phyloP scores from a whole-genome alignment of 768 basidiomycete species.

The Sarcomyxa edulis region DNA sequence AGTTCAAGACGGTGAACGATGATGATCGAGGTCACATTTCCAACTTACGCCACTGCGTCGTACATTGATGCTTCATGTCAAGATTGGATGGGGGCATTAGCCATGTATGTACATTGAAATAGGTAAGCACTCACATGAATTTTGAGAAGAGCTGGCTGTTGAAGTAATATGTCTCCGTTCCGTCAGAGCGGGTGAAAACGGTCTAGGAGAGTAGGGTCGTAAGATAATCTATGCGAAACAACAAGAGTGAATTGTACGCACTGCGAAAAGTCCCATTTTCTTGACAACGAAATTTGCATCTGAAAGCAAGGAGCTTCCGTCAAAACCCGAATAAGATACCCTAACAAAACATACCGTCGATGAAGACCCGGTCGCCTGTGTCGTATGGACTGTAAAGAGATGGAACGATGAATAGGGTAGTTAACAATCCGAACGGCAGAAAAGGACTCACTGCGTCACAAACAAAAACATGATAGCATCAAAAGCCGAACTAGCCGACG shows the following conservation, averaged over 20 bases:
- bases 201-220: slow-evolving; percentile 32
- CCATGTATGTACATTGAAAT: slow-evolving; percentile 3
- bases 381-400: slow-evolving; percentile 57
- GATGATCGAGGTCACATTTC: background rate
- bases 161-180: slow-evolving; percentile 77
- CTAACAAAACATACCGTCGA: slow-evolving; percentile 40
- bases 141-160: slow-evolving; percentile 72
- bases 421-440: slow-evolving; percentile 1
- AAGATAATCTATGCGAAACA: background rate
- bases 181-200: slow-evolving; percentile 65
- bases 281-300: slow-evolving; percentile 72
- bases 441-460: slow-evolving; percentile 66
- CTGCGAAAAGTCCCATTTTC: slow-evolving; percentile 76
- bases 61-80: slow-evolving; percentile 59
- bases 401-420: slow-evolving; percentile 3
- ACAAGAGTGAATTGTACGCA: slow-evolving; percentile 18
- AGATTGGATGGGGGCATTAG: no score
- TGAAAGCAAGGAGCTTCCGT: slow-evolving; percentile 16
- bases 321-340: background rate
- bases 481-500: slow-evolving; percentile 64
- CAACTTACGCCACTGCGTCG: slow-evolving; percentile 60
- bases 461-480: slow-evolving; percentile 81
- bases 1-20: slow-evolving; percentile 8
- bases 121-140: slow-evolving; percentile 52
- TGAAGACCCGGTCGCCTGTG: slow-evolving; percentile 78